Evolutionary conservation across 768 basidiomycete genomes (phyloP).

Genomic region (Pisolithus sp.): DNA sequence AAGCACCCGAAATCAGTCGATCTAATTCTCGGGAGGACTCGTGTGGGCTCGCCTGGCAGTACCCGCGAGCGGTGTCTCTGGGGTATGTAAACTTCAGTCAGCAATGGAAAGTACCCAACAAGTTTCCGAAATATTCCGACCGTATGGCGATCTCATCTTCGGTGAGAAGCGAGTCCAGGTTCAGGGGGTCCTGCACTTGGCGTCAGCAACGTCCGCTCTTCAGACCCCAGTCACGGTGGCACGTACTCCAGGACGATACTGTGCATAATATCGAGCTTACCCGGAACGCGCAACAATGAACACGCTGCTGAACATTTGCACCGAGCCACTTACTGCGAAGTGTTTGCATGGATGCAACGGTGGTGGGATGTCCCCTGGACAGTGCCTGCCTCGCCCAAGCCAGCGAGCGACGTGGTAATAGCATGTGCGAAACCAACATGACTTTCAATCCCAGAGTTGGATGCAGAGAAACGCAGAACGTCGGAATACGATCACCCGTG

Average conservation of each 20-base stretch:
- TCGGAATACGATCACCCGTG: neutral
- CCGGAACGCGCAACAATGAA: neutral
- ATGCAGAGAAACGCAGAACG: neutral
- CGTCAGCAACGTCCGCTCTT: neutral
- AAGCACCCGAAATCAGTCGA: neutral
- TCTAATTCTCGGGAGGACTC: neutral
- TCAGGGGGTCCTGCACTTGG: constrained; percentile 67
- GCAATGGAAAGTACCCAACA: neutral
- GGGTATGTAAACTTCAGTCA: constrained; percentile 2
- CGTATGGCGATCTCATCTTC: constrained; percentile 89
- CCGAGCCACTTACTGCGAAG: constrained; percentile 13
- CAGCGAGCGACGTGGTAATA: neutral
- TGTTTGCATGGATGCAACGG: constrained; percentile 4
- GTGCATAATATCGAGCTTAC: constrained; percentile 14
- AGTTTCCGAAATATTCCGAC: constrained; percentile 34
- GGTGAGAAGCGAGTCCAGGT: constrained; percentile 70
- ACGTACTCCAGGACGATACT: constrained; percentile 19
- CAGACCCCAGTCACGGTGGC: neutral
- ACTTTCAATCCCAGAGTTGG: neutral
- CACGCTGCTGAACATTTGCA: neutral
- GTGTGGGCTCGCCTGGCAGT: constrained; percentile 61
- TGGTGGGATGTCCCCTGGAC: too few relatives aligned
- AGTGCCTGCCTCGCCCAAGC: too few relatives aligned
- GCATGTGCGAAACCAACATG: constrained; percentile 4
- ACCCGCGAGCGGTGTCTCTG: constrained; percentile 76